phyloP scores from a whole-genome alignment of 2,329 filamentous ascomycete genomes.

The Colletotrichum tofieldiae region DNA sequence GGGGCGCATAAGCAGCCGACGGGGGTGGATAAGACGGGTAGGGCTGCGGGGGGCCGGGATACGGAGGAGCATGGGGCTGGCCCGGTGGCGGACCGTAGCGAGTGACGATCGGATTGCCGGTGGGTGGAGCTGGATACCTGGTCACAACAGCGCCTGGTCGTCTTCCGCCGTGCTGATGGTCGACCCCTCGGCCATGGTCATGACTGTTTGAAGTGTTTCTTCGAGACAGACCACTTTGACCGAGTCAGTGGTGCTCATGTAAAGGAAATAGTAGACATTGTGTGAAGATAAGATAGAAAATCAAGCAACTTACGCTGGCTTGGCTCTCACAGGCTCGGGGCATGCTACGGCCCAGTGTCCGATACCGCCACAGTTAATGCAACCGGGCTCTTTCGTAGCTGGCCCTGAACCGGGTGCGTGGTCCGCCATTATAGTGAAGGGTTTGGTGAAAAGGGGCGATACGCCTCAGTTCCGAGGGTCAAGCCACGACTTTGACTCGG shows the following conservation, averaged over 20 bases:
- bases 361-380: conserved; percentile 41
- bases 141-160: conserved; percentile 39
- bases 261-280: neutral
- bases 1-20: conserved; percentile 23
- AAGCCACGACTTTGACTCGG: neutral
- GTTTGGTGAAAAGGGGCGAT: neutral
- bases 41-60: conserved; percentile 36
- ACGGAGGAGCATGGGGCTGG: conserved; percentile 38
- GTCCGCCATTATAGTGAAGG: conserved; percentile 25
- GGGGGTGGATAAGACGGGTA: conserved; percentile 34
- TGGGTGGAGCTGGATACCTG: conserved; percentile 39
- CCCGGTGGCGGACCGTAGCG: conserved; percentile 42
- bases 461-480: neutral
- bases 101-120: conserved; percentile 39
- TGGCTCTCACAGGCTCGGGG: conserved; percentile 40
- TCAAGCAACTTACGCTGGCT: conserved; percentile 37
- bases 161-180: conserved; percentile 29
- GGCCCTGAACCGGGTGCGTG: conserved; percentile 36
- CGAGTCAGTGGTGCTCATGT: conserved; percentile 11
- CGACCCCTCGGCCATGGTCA: conserved; percentile 27
- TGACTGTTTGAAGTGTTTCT: conserved; percentile 26
- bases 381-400: conserved; percentile 40
- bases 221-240: conserved; percentile 32
- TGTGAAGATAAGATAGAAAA: neutral
- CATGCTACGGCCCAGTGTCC: conserved; percentile 43